Evolutionary conservation across 139 green algal species (phyloP).

Genomic region (Desmodesmus armatus): DNA sequence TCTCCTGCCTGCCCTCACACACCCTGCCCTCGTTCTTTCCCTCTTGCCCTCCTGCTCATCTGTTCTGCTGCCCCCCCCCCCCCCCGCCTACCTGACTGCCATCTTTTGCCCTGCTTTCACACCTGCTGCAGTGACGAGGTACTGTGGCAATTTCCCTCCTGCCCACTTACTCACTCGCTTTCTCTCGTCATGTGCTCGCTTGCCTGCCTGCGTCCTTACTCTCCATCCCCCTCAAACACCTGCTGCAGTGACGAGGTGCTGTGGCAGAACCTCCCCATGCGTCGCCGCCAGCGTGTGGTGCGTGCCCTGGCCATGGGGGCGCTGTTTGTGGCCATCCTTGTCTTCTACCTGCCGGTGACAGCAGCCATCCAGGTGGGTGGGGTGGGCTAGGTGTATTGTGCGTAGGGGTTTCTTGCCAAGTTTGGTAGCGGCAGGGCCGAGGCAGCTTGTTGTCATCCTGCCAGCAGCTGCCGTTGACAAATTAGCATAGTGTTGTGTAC

Average conservation of each 20-base stretch:
- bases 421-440: neutral
- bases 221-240: neutral
- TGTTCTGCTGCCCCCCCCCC: too few species aligned
- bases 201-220: neutral
- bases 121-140: too few species aligned
- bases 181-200: neutral
- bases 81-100: too few species aligned
- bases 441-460: neutral
- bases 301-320: conserved; percentile 45
- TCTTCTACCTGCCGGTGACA: conserved; percentile 63
- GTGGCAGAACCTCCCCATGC: conserved; percentile 66
- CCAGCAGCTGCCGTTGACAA: neutral
- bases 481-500: too few species aligned
- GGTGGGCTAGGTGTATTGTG: neutral
- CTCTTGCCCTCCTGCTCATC: too few species aligned
- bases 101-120: too few species aligned
- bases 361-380: conserved; percentile 33
- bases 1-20: too few species aligned
- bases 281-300: conserved; percentile 45
- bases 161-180: too few species aligned
- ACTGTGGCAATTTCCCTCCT: too few species aligned
- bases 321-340: conserved; percentile 54
- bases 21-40: neutral
- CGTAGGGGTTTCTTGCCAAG: neutral
- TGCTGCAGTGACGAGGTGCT: conserved; percentile 56